Evolutionary conservation across 2,329 filamentous ascomycete genomes (phyloP).

Genomic region (Arthrobotrys musiformis): DNA sequence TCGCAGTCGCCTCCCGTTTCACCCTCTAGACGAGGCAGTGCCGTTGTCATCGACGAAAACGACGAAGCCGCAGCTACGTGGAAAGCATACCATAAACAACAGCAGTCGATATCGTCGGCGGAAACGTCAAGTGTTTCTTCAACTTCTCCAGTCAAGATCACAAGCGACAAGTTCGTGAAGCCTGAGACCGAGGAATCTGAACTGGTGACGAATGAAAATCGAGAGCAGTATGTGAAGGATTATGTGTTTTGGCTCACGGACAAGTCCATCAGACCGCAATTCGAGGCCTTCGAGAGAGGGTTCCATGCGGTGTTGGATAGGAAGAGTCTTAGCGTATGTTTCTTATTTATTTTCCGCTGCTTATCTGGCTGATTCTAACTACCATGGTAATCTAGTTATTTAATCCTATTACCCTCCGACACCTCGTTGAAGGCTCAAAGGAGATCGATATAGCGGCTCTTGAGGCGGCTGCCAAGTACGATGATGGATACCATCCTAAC

Average conservation of each 20-base stretch:
- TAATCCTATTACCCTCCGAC: constrained; percentile 76
- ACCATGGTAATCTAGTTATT: constrained; percentile 67
- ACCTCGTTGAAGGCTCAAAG: constrained; percentile 82
- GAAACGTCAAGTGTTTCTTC: constrained; percentile 39
- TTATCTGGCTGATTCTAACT: neutral
- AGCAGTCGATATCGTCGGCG: constrained; percentile 13
- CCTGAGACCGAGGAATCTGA: constrained; percentile 43
- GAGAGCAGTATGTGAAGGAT: constrained; percentile 80
- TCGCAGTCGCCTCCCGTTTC: constrained; percentile 36
- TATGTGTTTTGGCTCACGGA: constrained; percentile 87
- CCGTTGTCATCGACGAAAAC: constrained; percentile 41
- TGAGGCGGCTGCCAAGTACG: constrained; percentile 77
- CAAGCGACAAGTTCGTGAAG: constrained; percentile 36
- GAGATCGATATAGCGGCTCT: constrained; percentile 82
- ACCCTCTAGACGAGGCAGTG: constrained; percentile 29
- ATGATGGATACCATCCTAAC: constrained; percentile 76
- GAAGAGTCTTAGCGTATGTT: constrained; percentile 70
- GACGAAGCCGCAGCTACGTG: constrained; percentile 50
- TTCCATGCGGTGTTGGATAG: constrained; percentile 79
- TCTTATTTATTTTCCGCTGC: constrained; percentile 54
- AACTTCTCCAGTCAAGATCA: constrained; percentile 44
- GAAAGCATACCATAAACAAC: constrained; percentile 51
- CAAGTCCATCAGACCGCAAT: constrained; percentile 80
- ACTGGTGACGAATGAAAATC: constrained; percentile 83
- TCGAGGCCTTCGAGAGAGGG: constrained; percentile 80